A percentile compares a stretch with the other conserved stretches of the same genome.
phyloP scores from a whole-genome alignment of 2,329 filamentous ascomycete species.

The Botryotinia globosa region DNA sequence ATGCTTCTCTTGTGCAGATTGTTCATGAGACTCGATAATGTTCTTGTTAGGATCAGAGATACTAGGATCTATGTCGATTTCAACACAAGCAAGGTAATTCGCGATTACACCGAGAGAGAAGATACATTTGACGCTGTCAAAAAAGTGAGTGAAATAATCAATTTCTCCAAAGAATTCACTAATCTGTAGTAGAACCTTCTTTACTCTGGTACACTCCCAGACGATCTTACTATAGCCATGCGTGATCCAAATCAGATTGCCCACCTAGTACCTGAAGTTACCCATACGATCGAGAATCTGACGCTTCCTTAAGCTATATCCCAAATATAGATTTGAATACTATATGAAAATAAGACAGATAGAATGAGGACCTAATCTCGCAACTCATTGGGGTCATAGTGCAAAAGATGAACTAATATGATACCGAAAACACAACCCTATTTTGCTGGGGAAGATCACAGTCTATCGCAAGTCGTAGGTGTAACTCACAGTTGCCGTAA shows the following conservation, averaged over 20 bases:
- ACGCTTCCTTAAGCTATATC: slow-evolving; percentile 27
- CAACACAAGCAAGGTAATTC: slow-evolving; percentile 69
- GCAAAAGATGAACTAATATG: neutral
- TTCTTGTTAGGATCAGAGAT: slow-evolving; percentile 82
- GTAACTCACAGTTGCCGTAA: neutral
- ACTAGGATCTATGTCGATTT: slow-evolving; percentile 94
- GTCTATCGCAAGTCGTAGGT: neutral
- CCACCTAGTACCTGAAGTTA: slow-evolving; percentile 67
- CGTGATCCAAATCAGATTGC: slow-evolving; percentile 76
- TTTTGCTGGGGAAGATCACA: neutral
- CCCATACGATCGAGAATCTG: slow-evolving; percentile 58
- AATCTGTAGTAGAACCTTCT: slow-evolving; percentile 45
- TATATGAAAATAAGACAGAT: neutral
- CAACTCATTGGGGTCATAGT: neutral
- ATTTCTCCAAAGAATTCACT: neutral
- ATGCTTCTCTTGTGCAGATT: slow-evolving; percentile 82
- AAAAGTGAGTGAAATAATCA: slow-evolving; percentile 50
- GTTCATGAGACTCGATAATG: slow-evolving; percentile 91
- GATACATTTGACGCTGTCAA: slow-evolving; percentile 74
- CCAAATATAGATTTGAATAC: neutral
- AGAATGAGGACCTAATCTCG: neutral
- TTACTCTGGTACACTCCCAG: slow-evolving; percentile 53
- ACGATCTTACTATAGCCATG: slow-evolving; percentile 73
- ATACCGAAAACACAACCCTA: neutral
- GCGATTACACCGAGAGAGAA: slow-evolving; percentile 90